Conservation (phyloP, 306 rosid genomes). For the Cyclanthera cordifolia region DNA sequence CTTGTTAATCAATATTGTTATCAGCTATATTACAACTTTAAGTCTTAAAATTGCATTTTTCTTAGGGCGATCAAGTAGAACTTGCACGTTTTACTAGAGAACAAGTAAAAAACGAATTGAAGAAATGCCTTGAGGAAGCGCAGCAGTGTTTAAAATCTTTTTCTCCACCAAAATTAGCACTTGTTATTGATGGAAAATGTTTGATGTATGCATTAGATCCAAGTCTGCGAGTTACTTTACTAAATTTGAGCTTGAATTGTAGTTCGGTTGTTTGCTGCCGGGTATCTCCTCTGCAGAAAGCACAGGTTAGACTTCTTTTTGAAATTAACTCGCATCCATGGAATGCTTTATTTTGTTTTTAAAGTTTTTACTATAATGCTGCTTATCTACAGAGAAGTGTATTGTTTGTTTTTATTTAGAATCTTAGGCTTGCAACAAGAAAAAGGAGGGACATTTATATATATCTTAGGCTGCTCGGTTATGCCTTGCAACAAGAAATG, state of each 20-base stretch:
- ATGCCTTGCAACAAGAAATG: too few species aligned
- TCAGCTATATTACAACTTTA: neutral
- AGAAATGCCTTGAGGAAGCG: slow-evolving; percentile 68
- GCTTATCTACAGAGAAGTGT: neutral
- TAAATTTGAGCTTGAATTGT: slow-evolving; percentile 83
- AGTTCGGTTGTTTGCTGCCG: slow-evolving; percentile 94
- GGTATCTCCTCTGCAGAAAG: slow-evolving; percentile 95
- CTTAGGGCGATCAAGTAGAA: slow-evolving; percentile 95
- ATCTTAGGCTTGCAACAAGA: neutral
- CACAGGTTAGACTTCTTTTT: slow-evolving; percentile 49
- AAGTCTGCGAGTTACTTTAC: slow-evolving; percentile 65
- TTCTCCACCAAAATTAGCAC: slow-evolving; percentile 74
- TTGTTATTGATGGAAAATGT: slow-evolving; percentile 93
- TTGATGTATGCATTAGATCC: slow-evolving; percentile 94
- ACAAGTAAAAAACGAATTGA: slow-evolving; percentile 60
- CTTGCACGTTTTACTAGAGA: slow-evolving; percentile 76
- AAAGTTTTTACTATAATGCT: neutral
- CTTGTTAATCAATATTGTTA: neutral
- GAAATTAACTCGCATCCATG: neutral
- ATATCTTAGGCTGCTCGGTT: too few species aligned
- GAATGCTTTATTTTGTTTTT: neutral
- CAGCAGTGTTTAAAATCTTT: slow-evolving; percentile 34
- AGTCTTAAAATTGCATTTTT: slow-evolving; percentile 18
- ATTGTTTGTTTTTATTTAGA: neutral
- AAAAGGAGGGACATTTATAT: neutral